phyloP scores from a whole-genome alignment of 2,329 filamentous ascomycete species.

The Dactylellina haptotyla region DNA sequence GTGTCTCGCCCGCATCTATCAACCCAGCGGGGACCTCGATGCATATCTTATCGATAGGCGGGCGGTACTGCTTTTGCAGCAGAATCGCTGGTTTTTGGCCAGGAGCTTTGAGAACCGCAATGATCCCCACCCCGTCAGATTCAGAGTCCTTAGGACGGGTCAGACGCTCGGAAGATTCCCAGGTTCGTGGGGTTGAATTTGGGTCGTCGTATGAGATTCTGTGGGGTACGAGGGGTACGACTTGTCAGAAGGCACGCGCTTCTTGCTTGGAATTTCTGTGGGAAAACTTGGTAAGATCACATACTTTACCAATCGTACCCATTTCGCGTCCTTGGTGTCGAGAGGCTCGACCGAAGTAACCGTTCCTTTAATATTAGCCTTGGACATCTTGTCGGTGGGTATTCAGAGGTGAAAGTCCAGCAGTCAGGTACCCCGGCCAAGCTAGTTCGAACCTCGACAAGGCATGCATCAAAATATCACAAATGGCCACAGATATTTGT shows the following conservation, averaged over 20 bases:
- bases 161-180: conserved; percentile 78
- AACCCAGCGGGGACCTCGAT: conserved; percentile 75
- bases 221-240: neutral
- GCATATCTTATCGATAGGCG: conserved; percentile 70
- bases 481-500: too few relatives aligned
- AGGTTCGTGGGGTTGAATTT: conserved; percentile 69
- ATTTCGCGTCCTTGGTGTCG: conserved; percentile 65
- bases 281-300: too few relatives aligned
- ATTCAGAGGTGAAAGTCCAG: neutral
- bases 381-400: conserved; percentile 27
- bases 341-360: conserved; percentile 57
- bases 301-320: conserved; percentile 71
- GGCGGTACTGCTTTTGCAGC: conserved; percentile 74
- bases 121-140: conserved; percentile 78
- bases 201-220: conserved; percentile 73
- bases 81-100: conserved; percentile 64
- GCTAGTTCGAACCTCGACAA: too few relatives aligned
- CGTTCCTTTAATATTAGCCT: conserved; percentile 47
- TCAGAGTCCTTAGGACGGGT: conserved; percentile 71
- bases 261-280: too few relatives aligned
- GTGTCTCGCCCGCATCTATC: conserved; percentile 71
- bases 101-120: conserved; percentile 72
- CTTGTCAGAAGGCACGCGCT: too few relatives aligned
- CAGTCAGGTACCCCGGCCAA: too few relatives aligned
- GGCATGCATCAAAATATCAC: too few relatives aligned